Evolutionary conservation across 352 stramenopile genomes (phyloP).

Genomic region (Phytophthora cryptogea): DNA sequence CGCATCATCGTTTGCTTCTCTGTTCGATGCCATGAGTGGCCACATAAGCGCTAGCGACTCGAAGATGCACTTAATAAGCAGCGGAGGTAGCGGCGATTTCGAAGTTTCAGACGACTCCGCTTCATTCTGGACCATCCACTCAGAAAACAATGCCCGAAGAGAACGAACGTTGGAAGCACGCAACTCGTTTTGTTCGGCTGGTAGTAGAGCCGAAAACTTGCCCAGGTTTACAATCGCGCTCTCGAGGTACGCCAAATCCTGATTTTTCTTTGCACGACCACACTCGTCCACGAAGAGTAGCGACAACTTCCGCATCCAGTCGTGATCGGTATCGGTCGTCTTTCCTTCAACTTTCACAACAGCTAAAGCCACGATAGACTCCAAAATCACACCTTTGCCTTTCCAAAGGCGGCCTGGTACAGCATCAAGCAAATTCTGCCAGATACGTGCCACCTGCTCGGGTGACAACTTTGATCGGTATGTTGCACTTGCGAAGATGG

Average conservation of each 20-base stretch:
- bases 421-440: constrained; percentile 47
- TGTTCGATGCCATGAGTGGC: constrained; percentile 21
- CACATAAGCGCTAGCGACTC: constrained; percentile 62
- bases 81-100: constrained; percentile 42
- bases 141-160: constrained; percentile 40
- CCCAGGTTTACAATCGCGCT: constrained; percentile 62
- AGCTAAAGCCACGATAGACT: constrained; percentile 66
- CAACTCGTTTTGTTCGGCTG: constrained; percentile 25
- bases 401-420: constrained; percentile 77
- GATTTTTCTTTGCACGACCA: constrained; percentile 63
- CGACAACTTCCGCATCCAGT: constrained; percentile 39
- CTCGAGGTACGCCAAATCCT: constrained; percentile 74
- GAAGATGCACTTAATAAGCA: constrained; percentile 79
- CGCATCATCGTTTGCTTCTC: constrained; percentile 7
- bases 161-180: constrained; percentile 41
- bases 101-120: constrained; percentile 12
- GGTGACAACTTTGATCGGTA: constrained; percentile 51
- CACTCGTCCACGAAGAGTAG: constrained; percentile 59
- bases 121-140: constrained; percentile 37
- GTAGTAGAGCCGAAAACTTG: constrained; percentile 45
- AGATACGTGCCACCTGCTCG: constrained; percentile 55
- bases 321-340: neutral
- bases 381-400: constrained; percentile 75
- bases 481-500: constrained; percentile 52
- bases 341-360: constrained; percentile 29